Evolutionary conservation across 139 green algal species (phyloP), one percentile per base, ranked within the genome.

Genomic region (Chlorella sorokiniana): DNA sequence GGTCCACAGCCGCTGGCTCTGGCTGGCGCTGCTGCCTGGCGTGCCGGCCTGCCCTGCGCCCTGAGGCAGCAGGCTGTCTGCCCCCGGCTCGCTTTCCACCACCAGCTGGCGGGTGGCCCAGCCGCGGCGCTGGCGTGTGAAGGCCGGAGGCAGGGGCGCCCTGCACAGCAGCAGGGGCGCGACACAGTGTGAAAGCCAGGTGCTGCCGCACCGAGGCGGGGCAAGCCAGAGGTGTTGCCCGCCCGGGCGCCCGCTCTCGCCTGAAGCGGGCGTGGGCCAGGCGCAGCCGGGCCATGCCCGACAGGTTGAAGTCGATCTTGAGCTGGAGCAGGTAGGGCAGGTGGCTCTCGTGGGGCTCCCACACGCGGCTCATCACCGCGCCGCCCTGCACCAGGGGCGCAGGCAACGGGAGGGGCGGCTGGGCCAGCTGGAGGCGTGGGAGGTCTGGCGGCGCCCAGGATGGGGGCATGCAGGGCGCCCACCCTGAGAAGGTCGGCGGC

Each of bases 311-410:
- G 84, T 98, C 95, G 22, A 98, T 91, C 91, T 98, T 98, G 78
- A 99, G 80, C 82, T 99, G 96, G 75, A 99, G 91, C 71, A 98
- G 83, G 86, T 93, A 99, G 35, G 96, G 96, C 22, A 99, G 83
- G 88, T 99, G 96, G 1, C 91, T 85, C 83, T 99, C 96, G 81
- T 97, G 93, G 0, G 94, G 92, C 87, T 98, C 93, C 62, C 97
- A 96, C 7, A 59, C 64, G 1, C 91, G 78, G 0, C 89, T 90
- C 73, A 98, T 65, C 7, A 98, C 82, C 5, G 86, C 91, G 1
- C 96, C 96, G n/a, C 63, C 83, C 71, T 95, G 89, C 82, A 95
- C 1, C 20, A 45, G 45, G 31, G 7, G 27, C 25, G 42, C 37
- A 11, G 33, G 25, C 22, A 23, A 23, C 64, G 33, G 35, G 33